phyloP scores from a whole-genome alignment of 805 yeast species.

The Ogataea minuta region DNA sequence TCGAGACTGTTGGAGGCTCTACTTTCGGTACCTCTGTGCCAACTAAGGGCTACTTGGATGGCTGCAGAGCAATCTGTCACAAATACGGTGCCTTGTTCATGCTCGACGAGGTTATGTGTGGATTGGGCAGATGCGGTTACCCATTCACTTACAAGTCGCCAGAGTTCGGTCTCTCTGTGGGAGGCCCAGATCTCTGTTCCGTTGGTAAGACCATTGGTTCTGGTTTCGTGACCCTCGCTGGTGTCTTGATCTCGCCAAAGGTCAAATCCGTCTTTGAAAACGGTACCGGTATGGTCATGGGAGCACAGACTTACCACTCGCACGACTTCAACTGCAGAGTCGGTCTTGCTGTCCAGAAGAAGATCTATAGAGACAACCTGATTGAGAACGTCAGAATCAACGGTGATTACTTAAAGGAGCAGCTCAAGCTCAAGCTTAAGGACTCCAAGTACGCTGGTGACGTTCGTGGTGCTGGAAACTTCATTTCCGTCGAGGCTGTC shows the following conservation, averaged over 20 bases:
- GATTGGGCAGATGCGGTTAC: constrained; percentile 50
- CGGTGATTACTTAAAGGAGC: constrained; percentile 43
- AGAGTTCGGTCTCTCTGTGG: constrained; percentile 42
- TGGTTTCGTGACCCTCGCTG: constrained; percentile 50
- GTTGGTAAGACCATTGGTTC: constrained; percentile 50
- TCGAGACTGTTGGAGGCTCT: constrained; percentile 48
- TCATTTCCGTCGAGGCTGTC: constrained; percentile 58
- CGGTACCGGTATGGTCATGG: constrained; percentile 41
- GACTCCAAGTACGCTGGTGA: constrained; percentile 49
- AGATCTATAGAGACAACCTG: constrained; percentile 33
- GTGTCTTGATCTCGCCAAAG: constrained; percentile 41
- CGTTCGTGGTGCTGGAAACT: constrained; percentile 62
- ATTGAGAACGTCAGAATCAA: constrained; percentile 42
- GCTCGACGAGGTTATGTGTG: constrained; percentile 59
- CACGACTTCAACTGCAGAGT: constrained; percentile 47
- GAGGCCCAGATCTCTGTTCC: constrained; percentile 48
- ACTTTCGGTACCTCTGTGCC: constrained; percentile 46
- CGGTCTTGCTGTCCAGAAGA: constrained; percentile 46
- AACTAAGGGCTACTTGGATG: constrained; percentile 46
- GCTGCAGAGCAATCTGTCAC: constrained; percentile 45
- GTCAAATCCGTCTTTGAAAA: constrained; percentile 37
- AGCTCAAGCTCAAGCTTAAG: constrained; percentile 36
- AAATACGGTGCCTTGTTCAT: constrained; percentile 50
- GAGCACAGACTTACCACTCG: constrained; percentile 53
- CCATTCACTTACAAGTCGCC: constrained; percentile 41